Evolutionary conservation across 768 basidiomycete species (phyloP).

Genomic region (Lentinula guzmanii): DNA sequence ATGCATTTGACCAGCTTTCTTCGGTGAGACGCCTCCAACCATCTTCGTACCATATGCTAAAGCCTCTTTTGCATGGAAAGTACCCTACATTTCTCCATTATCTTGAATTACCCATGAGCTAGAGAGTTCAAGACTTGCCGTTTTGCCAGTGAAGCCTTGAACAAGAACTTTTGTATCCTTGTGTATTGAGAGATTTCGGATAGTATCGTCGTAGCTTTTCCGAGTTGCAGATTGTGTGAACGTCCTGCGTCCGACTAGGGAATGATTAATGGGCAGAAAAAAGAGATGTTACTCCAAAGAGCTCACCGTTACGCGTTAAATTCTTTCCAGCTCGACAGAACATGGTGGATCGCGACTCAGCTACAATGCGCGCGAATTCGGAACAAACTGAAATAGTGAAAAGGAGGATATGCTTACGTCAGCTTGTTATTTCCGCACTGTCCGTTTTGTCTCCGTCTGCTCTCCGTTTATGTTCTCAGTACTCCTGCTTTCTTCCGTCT

Average conservation of each 20-base stretch:
- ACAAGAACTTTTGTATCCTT: conserved; percentile 93
- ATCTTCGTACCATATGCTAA: conserved; percentile 93
- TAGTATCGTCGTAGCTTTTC: conserved; percentile 80
- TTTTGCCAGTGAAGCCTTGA: conserved; percentile 95
- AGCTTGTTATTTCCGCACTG: background rate
- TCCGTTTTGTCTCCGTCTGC: background rate
- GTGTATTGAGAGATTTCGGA: conserved; percentile 86
- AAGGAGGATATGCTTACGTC: background rate
- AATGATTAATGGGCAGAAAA: background rate
- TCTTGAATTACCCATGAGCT: background rate
- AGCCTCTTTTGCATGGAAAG: conserved; percentile 94
- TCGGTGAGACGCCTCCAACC: conserved; percentile 96
- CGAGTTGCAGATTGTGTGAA: conserved; percentile 76
- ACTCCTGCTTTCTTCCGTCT: background rate
- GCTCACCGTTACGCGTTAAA: conserved; percentile 44
- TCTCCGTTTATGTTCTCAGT: background rate
- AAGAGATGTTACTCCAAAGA: background rate
- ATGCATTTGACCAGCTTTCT: conserved; percentile 94
- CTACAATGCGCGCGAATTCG: background rate
- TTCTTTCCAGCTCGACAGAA: conserved; percentile 58
- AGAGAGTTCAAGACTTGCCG: conserved; percentile 40
- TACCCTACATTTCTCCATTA: conserved; percentile 52
- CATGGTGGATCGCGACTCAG: conserved; percentile 32
- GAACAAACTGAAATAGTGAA: background rate
- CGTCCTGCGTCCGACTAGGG: conserved; percentile 62